phyloP scores from a whole-genome alignment of 371 early-diverging fungal genomes.

The Circinella minor region DNA sequence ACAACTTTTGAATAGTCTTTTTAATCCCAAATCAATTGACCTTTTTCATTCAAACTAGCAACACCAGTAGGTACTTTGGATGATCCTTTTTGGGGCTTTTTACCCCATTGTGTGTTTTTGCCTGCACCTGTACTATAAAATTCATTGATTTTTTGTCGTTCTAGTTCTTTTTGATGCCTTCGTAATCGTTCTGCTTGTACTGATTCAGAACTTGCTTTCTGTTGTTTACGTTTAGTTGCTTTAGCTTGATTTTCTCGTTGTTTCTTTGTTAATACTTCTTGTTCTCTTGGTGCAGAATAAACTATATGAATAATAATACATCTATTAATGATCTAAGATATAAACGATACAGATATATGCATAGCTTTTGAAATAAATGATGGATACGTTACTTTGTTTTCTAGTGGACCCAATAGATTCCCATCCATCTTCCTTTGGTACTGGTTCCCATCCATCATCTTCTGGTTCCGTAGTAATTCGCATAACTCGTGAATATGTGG shows the following conservation, averaged over 20 bases:
- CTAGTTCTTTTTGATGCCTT: conserved; percentile 52
- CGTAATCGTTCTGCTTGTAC: conserved; percentile 54
- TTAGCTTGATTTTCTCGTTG: conserved; percentile 56
- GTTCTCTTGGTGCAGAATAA: background rate
- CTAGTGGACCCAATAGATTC: conserved; percentile 12
- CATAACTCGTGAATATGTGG: conserved; percentile 45
- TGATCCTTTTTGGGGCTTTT: conserved; percentile 17
- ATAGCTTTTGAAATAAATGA: too few species aligned
- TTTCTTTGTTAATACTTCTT: conserved; percentile 52
- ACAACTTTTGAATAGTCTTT: too few species aligned
- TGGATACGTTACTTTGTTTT: conserved; percentile 21
- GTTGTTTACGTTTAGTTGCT: conserved; percentile 50
- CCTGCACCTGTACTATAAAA: conserved; percentile 49
- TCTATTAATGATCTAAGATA: too few species aligned
- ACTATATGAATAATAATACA: background rate
- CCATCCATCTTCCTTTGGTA: conserved; percentile 44
- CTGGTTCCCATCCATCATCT: conserved; percentile 33
- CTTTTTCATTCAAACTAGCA: conserved; percentile 42
- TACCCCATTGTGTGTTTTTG: conserved; percentile 44
- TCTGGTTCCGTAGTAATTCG: conserved; percentile 43
- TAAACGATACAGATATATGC: too few species aligned
- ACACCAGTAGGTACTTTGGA: conserved; percentile 32
- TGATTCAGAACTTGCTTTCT: conserved; percentile 40
- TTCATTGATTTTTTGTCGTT: conserved; percentile 37
- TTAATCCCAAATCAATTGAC: conserved; percentile 52